Evolutionary conservation across 75 land plant genomes (phyloP), one percentile per base, ranked within the genome.

Genomic region (Isoetes taiwanensis): DNA sequence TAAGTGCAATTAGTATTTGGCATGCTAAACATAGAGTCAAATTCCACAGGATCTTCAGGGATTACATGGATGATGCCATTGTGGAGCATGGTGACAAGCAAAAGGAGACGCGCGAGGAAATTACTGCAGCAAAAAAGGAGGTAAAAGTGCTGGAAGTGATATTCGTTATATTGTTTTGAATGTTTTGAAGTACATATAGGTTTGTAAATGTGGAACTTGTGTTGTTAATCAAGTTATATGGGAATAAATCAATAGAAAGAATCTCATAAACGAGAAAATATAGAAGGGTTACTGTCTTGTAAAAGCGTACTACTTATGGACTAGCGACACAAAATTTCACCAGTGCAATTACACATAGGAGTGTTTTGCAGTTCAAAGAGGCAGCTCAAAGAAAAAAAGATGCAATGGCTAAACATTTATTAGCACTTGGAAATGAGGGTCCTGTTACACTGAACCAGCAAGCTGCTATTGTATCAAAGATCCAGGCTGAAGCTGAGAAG

Each of bases 121-220:
- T 71, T 34, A 9, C 28, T 59, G 81, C 72, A 41, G 72, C 73
- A 32, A 72, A 34, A 43, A 68, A 73, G 37, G 76, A 78, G 89
- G 89, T 83, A 60, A 27, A 30, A 41, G 64, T 8, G 60, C 32
- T 30, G 57, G 10, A 5, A 29, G 20, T 61, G 63, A 1, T n/a
- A 19, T 16, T 9, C 29, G 17, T 59, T 53, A 26, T 30, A 28
- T 29, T 57, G 28, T 8, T 10, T 53, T 23, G 14, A 31, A 64
- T 41, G 20, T 24, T n/a, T 30, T 41, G 32, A 33, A 26, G 42
- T 28, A 25, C 0, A 61, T 50, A 21, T 31, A 54, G 20, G 43
- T 37, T 30, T 53, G 11, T 8, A 43, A 62, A 34, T 48, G 32
- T 28, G 29, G 9, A 23, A 17, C 19, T 25, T 14, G 43, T 41